Percentiles rank a stretch among this genome's conserved stretches.
Conservation (phyloP, 2,329 filamentous ascomycete species). For the Penicillium freii region DNA sequence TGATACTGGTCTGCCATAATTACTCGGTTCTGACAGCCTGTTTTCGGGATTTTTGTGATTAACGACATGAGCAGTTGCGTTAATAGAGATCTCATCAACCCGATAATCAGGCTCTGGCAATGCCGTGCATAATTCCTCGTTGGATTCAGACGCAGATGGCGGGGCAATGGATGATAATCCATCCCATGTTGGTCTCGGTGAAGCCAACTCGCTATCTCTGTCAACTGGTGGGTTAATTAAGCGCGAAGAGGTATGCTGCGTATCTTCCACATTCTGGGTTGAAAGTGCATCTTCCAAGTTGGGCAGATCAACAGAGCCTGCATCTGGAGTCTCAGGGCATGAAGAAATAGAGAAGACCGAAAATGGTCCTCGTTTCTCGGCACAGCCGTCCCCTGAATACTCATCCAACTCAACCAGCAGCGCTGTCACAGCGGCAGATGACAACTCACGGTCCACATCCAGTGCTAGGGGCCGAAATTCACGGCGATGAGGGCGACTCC, state of each 20-base stretch:
- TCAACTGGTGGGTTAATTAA: not conserved
- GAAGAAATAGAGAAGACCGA: slow-evolving; percentile 22
- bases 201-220: not conserved
- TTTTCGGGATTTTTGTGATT: not conserved
- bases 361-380: slow-evolving; percentile 23
- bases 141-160: not conserved
- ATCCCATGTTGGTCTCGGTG: not conserved
- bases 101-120: not conserved
- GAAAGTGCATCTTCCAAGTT: not conserved
- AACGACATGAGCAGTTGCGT: not conserved
- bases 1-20: not conserved
- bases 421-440: slow-evolving; percentile 18
- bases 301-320: not conserved
- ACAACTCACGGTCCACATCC: slow-evolving; percentile 8
- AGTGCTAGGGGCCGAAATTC: slow-evolving; percentile 11
- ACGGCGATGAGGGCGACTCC: slow-evolving; percentile 16
- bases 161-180: not conserved
- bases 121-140: not conserved
- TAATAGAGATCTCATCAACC: not conserved
- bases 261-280: not conserved
- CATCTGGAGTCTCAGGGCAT: not conserved
- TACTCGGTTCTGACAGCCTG: no score
- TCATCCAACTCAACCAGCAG: slow-evolving; percentile 20
- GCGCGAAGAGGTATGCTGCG: not conserved
- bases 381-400: slow-evolving; percentile 13